Base-by-base conservation (phyloP, 495 filamentous ascomycete genomes). In the Penicillium goetzii region DNA sequence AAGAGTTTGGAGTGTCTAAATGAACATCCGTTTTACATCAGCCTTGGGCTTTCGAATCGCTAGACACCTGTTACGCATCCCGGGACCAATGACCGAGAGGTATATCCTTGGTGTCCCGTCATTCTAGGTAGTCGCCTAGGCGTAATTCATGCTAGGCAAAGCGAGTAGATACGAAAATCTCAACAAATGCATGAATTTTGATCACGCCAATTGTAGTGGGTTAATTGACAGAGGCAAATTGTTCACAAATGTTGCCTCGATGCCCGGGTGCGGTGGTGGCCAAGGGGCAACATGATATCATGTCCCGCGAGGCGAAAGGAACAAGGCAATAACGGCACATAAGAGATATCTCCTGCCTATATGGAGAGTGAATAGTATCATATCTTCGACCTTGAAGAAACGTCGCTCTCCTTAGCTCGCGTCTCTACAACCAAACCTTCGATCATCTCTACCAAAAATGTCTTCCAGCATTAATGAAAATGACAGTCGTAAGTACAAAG, bases 201-300 rank as follows among this genome's bases (percentile, higher is more conserved):
- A 6, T 12, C n/a, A 47, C n/a, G n/a, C n/a, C n/a, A n/a, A n/a
- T n/a, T n/a, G n/a, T n/a, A n/a, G n/a, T n/a, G n/a, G n/a, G n/a
- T n/a, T n/a, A n/a, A n/a, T n/a, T n/a, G n/a, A n/a, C n/a, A n/a
- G 43, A 47, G 26, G 47, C 47, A n/a, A 51, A 28, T 28, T 51
- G n/a, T n/a, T 25, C 2, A n/a, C 4, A 4, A 30, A 21, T 17
- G 25, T 51, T 51, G 25, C 14, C 21, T 30, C 21, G 12, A 17
- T n/a, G 3, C 25, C 21, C n/a, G n/a, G n/a, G n/a, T 47, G 26
- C 45, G 30, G 52, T 55, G 52, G 52, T 55, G 52, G 52, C 52
- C 52, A 55, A 55, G 52, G 21, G 52, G 52, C 52, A 30, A 36
- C 30, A 34, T 55, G 52, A 55, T 33, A 55, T 55, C 52, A 55